phyloP scores from a whole-genome alignment of 2,329 filamentous ascomycete genomes.

The Neofusicoccum umdonicola region DNA sequence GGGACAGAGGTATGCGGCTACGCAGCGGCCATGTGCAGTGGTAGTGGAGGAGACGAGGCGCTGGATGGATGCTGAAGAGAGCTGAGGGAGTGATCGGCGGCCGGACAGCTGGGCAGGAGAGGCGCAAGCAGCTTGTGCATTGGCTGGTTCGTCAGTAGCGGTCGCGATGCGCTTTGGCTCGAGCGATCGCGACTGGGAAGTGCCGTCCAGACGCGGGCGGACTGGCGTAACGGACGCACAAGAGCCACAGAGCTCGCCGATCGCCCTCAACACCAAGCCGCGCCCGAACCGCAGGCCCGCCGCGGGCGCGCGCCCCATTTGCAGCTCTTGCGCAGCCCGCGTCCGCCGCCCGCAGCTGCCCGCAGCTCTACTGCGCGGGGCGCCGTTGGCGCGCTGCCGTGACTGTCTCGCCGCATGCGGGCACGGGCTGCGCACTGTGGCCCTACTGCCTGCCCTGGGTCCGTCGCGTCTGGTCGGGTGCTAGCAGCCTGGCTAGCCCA shows the following conservation, averaged over 20 bases:
- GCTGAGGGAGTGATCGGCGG: slow-evolving; percentile 9
- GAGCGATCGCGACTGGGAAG: slow-evolving; percentile 12
- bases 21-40: slow-evolving; percentile 12
- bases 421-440: not conserved
- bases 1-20: slow-evolving; percentile 12
- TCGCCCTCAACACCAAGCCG: not conserved
- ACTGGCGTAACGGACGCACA: slow-evolving; percentile 9
- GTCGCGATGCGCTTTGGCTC: slow-evolving; percentile 8
- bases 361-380: not conserved
- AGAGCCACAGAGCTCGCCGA: not conserved
- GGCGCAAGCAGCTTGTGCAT: slow-evolving; percentile 10
- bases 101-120: slow-evolving; percentile 10
- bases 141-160: slow-evolving; percentile 6
- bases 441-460: too few species aligned
- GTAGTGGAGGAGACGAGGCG: not conserved
- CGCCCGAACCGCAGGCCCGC: too few species aligned
- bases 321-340: not conserved
- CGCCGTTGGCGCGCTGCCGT: not conserved
- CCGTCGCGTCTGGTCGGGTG: too few species aligned
- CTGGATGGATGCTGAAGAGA: not conserved
- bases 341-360: not conserved
- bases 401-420: slow-evolving; percentile 5
- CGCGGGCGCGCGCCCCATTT: too few species aligned
- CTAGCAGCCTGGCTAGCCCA: too few species aligned
- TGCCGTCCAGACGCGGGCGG: slow-evolving; percentile 1